Evolutionary conservation across 1,139 yeast genomes (phyloP), one percentile per base, ranked within the genome.

Genomic region (Candida sojae): DNA sequence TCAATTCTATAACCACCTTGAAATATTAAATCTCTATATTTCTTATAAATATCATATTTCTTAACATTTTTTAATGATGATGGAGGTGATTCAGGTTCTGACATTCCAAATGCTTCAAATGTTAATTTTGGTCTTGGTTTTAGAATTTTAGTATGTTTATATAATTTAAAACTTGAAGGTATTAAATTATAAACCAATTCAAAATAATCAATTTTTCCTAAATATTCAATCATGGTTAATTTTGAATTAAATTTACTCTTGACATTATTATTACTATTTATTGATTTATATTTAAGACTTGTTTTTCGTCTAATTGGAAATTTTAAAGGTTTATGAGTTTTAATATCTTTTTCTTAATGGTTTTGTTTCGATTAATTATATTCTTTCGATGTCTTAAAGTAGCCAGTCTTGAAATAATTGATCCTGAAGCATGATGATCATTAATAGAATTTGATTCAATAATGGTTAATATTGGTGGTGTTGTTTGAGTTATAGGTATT

Each of bases 251-350:
- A 74, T 30, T 65, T 62, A 10, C 33, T 33, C 7, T 17, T 23
- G 67, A 55, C n/a, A 48, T 7, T 10, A 33, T 31, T 31, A 31
- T 11, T 11, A 31, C 55, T 13, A 51, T 46, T 42, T 52, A 54
- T 6, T 25, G 57, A 43, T 13, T 53, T 44, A 52, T 56, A 58
- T 49, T 69, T 71, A 44, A 73, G 64, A 0, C 79, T 72, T 4
- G 65, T 65, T 40, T 63, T 63, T 37, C 78, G 54, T 43, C 58
- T 63, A 1, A 73, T 75, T 2, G 78, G 77, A 51, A 73, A 74
- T 8, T 61, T 48, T 44, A 67, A 71, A 39, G 25, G 33, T 30
- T 43, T 40, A 10, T 44, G 32, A 8, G 46, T 44, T n/a, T 53
- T 56, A 10, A 61, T 37, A 8, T 60, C 60, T n/a, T 50, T 38